phyloP scores from a whole-genome alignment of 1,284 basidiomycete genomes.

The Mycosarcoma mackinlayi region DNA sequence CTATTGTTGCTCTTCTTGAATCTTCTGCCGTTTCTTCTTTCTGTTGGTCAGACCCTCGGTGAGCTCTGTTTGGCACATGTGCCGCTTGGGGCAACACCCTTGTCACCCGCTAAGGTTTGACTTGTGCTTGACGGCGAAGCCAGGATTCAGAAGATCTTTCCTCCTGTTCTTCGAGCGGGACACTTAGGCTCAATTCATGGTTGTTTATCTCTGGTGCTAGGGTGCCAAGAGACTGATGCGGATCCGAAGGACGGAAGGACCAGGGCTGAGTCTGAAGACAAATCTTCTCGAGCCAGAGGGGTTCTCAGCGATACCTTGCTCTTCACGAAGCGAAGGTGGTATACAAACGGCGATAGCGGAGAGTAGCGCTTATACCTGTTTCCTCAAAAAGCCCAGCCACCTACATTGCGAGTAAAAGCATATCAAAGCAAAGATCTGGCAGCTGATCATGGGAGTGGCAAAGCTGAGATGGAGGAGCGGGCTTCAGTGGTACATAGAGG shows the following conservation, averaged over 20 bases:
- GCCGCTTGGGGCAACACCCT: too few relatives aligned
- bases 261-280: too few relatives aligned
- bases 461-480: neutral
- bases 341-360: neutral
- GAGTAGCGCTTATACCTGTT: constrained; percentile 3
- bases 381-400: constrained; percentile 4
- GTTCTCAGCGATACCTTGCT: neutral
- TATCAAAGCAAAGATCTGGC: neutral
- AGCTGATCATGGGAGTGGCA: neutral
- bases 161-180: neutral
- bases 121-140: neutral
- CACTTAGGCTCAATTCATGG: neutral
- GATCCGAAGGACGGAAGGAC: too few relatives aligned
- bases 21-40: neutral
- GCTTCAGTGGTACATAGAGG: neutral
- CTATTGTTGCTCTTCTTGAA: neutral
- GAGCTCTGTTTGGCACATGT: too few relatives aligned
- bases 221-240: neutral
- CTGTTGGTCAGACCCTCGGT: too few relatives aligned
- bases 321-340: too few relatives aligned
- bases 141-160: neutral
- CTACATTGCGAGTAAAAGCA: constrained; percentile 1
- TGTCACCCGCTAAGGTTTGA: neutral
- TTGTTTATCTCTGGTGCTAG: neutral
- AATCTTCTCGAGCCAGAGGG: neutral